Base-by-base conservation (phyloP, 768 basidiomycete species). In the Baorangia bicolor region DNA sequence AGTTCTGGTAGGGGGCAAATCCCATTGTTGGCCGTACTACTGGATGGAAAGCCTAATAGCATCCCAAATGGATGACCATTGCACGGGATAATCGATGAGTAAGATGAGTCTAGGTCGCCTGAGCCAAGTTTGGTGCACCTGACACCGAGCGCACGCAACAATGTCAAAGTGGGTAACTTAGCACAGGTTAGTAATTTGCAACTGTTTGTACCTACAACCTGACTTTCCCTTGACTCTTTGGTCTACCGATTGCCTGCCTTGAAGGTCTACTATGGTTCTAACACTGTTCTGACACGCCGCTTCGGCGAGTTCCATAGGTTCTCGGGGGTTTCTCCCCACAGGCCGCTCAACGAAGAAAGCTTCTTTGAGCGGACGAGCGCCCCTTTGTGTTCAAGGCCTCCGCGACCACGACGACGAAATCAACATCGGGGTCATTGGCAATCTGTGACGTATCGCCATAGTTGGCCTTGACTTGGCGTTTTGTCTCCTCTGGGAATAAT, bases 231-330 rank as follows among this genome's bases (percentile, higher is more conserved):
- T n/a, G n/a, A n/a, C n/a, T n/a, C n/a, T n/a, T n/a, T n/a, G n/a
- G n/a, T n/a, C n/a, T n/a, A n/a, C n/a, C n/a, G 58, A 59, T 11
- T 59, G 58, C 21, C 58, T 59, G 31, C 56, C 58, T 30, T 59
- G 58, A 3, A 59, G 43, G 12, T 47, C 56, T 13, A 59, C 28
- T 0, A 59, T 53, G 13, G 33, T 59, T 30, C 47, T 37, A 6
- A 59, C 31, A 2, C 58, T 56, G 14, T 38, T 44, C n/a, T 38
- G 40, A 28, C 57, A 56, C 2, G 56, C 58, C 4, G 51, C 38
- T 4, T 58, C 47, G 6, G 58, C 58, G 14, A 59, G 11, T 33
- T 59, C 58, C 5, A n/a, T 33, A 28, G 13, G 56, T 59, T 59
- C 56, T 25, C 53, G 31, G 12, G 49, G 21, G 18, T 41, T 53